Percentiles rank a stretch among this genome's conserved stretches.
Evolutionary conservation across 129 eudicot genomes (phyloP).

Genomic region (Flaveria sonorensis): DNA sequence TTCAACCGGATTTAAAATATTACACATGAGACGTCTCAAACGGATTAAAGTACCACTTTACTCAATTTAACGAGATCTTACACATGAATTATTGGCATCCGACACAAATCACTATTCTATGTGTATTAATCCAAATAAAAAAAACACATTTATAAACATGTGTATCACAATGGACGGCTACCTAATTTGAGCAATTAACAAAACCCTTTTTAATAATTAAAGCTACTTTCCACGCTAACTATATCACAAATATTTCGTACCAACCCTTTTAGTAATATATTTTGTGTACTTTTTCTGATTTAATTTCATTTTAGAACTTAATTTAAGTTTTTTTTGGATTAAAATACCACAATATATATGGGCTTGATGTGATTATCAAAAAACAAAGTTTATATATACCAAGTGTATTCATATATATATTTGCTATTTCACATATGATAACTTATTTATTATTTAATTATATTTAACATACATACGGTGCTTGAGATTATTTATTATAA

Average conservation of each 20-base stretch:
- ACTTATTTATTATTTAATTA: too few species aligned
- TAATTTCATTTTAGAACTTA: neutral
- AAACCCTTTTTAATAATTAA: neutral
- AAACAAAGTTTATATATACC: too few species aligned
- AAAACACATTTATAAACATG: constrained; percentile 13
- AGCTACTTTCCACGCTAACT: neutral
- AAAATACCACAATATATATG: neutral
- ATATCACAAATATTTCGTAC: neutral
- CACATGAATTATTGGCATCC: neutral
- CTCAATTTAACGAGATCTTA: neutral
- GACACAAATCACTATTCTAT: constrained; percentile 2
- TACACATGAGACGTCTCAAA: neutral
- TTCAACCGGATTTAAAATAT: neutral
- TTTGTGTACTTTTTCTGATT: neutral
- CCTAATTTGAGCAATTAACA: neutral
- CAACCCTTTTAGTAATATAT: neutral
- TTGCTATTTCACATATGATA: too few species aligned
- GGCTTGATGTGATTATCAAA: too few species aligned
- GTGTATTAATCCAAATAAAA: neutral
- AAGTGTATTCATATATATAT: too few species aligned
- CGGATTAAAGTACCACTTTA: neutral
- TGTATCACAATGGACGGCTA: constrained; percentile 26
- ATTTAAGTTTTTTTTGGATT: neutral
- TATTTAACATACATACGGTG: too few species aligned
- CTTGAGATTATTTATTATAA: too few species aligned